These are phyloP conservation scores for Aspergillus flavus DNA, from an alignment of 2,329 filamentous ascomycete species.

Conservation along the genomic window DNA sequence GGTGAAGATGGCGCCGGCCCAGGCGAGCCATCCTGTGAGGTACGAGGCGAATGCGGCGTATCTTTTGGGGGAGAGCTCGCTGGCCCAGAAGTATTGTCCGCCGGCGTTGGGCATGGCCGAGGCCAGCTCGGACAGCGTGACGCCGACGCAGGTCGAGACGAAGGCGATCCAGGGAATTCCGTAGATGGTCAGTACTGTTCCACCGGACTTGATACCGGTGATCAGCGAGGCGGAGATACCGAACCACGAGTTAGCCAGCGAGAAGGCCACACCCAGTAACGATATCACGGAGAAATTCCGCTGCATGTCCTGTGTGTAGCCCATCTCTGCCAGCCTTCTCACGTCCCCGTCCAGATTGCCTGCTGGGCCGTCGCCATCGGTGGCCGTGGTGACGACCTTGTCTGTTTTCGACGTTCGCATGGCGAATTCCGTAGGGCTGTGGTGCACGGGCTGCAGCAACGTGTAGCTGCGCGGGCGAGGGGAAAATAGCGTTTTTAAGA, in stretches of 20 bases:
- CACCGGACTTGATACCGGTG: conserved; percentile 55
- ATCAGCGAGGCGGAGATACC: conserved; percentile 53
- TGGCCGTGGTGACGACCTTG: neutral
- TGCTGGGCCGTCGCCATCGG: neutral
- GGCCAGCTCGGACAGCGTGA: conserved; percentile 51
- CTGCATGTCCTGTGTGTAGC: conserved; percentile 48
- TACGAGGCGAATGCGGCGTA: conserved; percentile 51
- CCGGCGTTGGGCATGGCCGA: conserved; percentile 54
- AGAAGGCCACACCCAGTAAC: conserved; percentile 53
- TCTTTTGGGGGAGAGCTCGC: conserved; percentile 48
- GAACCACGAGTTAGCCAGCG: conserved; percentile 56
- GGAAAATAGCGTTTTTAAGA: neutral
- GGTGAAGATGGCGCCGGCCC: conserved; percentile 57
- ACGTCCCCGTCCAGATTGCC: conserved; percentile 36
- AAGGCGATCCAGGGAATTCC: conserved; percentile 51
- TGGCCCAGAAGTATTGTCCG: conserved; percentile 57
- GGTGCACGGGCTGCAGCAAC: neutral
- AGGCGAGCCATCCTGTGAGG: conserved; percentile 55
- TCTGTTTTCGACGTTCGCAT: neutral
- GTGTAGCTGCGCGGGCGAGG: neutral
- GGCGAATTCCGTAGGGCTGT: neutral
- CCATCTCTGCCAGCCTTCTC: conserved; percentile 49
- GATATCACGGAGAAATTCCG: conserved; percentile 53
- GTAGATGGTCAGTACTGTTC: conserved; percentile 53
- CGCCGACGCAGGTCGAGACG: conserved; percentile 49